A percentile compares a stretch with the other conserved stretches of the same genome.
phyloP scores from a whole-genome alignment of 202 grass and related monocot genomes.

The Hordeum pubiflorum region DNA sequence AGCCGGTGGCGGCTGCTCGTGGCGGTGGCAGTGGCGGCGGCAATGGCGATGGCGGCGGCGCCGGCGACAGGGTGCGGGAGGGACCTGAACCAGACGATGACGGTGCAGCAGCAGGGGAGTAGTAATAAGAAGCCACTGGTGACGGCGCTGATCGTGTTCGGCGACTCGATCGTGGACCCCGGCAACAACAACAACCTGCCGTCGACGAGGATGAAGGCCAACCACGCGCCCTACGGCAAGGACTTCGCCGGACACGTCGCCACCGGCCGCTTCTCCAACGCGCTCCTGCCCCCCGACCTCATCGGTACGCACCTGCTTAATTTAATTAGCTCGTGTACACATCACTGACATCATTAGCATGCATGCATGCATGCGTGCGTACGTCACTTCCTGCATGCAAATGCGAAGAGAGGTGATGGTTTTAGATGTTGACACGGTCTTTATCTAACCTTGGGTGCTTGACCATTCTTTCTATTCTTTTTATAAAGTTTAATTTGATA shows the following conservation, averaged over 20 bases:
- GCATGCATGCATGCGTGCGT: too few species aligned
- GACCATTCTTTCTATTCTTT: too few species aligned
- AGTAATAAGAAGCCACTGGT: not conserved
- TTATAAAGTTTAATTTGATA: too few species aligned
- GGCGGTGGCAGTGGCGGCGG: not conserved
- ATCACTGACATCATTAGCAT: too few species aligned
- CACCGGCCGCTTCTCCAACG: not conserved
- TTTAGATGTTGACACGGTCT: not conserved
- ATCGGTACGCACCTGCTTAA: not conserved
- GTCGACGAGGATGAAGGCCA: constrained; percentile 10
- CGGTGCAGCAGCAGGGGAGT: not conserved
- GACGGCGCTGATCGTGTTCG: constrained; percentile 15
- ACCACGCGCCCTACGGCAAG: constrained; percentile 16
- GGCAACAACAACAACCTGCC: constrained; percentile 12
- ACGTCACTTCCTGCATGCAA: not conserved
- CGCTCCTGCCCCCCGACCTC: not conserved
- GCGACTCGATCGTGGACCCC: constrained; percentile 10
- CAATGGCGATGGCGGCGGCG: not conserved
- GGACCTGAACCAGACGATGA: not conserved
- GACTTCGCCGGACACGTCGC: not conserved
- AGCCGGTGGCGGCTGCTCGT: not conserved
- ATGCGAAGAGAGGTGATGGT: not conserved
- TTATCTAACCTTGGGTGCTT: too few species aligned
- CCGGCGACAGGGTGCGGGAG: not conserved
- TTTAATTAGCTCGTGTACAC: too few species aligned